These are phyloP conservation scores for Candida arabinofermentans DNA, from an alignment of 805 yeast species.

Conservation along the genomic window DNA sequence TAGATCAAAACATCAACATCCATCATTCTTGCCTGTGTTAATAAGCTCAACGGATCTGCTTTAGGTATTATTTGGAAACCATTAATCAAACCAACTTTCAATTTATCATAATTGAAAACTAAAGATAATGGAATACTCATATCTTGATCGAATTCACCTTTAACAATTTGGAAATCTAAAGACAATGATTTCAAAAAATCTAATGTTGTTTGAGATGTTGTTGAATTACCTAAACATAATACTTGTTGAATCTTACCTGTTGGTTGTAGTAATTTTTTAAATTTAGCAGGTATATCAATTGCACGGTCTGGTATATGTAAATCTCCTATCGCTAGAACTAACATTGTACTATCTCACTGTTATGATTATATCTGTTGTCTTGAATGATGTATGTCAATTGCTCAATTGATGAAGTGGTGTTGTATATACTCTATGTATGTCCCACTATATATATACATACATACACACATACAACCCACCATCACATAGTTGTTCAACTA, in stretches of 20 bases:
- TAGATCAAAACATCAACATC: slow-evolving; percentile 88
- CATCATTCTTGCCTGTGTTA: slow-evolving; percentile 81
- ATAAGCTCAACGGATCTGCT: slow-evolving; percentile 79
- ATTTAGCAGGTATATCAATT: slow-evolving; percentile 55
- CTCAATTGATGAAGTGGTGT: no score
- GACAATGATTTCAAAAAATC: slow-evolving; percentile 65
- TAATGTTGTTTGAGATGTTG: slow-evolving; percentile 59
- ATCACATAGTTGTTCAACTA: no score
- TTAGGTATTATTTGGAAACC: slow-evolving; percentile 84
- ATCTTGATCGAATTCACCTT: slow-evolving; percentile 75
- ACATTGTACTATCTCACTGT: slow-evolving; percentile 37
- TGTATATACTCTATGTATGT: no score
- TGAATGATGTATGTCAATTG: no score
- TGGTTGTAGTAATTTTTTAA: slow-evolving; percentile 73
- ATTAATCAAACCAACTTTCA: slow-evolving; percentile 79
- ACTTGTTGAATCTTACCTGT: slow-evolving; percentile 79
- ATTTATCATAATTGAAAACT: slow-evolving; percentile 62
- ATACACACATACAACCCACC: no score
- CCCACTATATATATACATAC: no score
- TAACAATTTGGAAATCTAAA: slow-evolving; percentile 67
- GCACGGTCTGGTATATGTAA: slow-evolving; percentile 87
- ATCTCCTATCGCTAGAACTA: slow-evolving; percentile 82
- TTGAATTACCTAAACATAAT: slow-evolving; percentile 78
- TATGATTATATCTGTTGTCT: not conserved
- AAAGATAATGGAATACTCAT: slow-evolving; percentile 54